Conservation (phyloP, 2,329 filamentous ascomycete genomes). For the Nothopassalora personata region DNA sequence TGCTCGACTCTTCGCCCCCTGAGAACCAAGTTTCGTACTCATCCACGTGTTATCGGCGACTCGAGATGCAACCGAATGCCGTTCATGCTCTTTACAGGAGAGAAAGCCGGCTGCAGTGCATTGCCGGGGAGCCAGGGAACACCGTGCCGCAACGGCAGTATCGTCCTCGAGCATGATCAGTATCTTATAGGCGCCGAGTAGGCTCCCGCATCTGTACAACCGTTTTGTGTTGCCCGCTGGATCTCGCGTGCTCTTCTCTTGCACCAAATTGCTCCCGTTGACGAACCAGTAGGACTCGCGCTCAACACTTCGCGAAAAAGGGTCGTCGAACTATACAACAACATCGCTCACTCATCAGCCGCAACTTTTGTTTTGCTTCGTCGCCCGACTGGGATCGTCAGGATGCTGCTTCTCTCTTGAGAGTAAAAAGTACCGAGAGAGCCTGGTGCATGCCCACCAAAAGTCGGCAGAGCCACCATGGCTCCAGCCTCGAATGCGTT, state of each 20-base stretch:
- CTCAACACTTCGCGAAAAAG: neutral
- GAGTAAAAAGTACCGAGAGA: neutral
- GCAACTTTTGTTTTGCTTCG: neutral
- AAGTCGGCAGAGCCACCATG: neutral
- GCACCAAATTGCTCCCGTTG: neutral
- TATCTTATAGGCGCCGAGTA: neutral
- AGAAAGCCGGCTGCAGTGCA: neutral
- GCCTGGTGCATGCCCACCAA: neutral
- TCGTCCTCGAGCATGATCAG: neutral
- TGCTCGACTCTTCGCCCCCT: neutral
- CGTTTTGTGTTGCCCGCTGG: neutral
- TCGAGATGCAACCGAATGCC: neutral
- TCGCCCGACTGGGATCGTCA: neutral
- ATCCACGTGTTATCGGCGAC: neutral
- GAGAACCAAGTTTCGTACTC: neutral
- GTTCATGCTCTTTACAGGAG: neutral
- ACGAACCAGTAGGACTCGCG: neutral
- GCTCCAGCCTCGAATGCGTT: neutral
- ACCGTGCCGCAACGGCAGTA: neutral
- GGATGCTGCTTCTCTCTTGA: neutral
- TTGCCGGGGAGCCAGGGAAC: neutral
- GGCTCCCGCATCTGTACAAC: neutral
- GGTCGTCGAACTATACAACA: neutral
- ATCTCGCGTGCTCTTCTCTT: neutral
- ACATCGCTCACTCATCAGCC: neutral